Conservation (phyloP, 345 rosid species). For the Rubroshorea leprosula region DNA sequence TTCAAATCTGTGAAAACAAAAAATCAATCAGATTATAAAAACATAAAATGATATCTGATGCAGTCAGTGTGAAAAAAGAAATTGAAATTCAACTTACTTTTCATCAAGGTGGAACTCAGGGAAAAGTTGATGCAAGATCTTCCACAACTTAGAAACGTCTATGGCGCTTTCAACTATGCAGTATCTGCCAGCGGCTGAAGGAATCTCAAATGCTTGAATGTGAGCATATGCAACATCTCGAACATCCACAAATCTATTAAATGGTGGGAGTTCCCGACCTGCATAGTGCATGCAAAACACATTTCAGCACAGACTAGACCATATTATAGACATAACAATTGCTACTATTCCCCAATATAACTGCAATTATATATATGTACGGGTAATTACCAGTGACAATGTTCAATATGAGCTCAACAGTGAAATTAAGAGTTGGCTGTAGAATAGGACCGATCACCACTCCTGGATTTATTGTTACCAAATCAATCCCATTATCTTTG, state of each 20-base stretch:
- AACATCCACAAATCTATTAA: constrained; percentile 18
- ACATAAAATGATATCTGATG: background rate
- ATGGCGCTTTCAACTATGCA: constrained; percentile 24
- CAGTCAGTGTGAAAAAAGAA: background rate
- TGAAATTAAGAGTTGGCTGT: constrained; percentile 38
- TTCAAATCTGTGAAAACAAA: background rate
- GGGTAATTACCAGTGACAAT: constrained; percentile 37
- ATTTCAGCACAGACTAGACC: background rate
- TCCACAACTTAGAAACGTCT: constrained; percentile 4
- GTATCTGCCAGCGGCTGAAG: constrained; percentile 42
- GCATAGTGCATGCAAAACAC: background rate
- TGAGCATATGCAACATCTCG: constrained; percentile 55
- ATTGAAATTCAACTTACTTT: constrained; percentile 21
- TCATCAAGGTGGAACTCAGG: constrained; percentile 21
- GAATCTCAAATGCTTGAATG: constrained; percentile 42
- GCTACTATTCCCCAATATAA: no score
- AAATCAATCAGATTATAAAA: background rate
- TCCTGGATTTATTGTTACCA: constrained; percentile 40
- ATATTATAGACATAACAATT: no score
- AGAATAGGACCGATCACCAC: constrained; percentile 40
- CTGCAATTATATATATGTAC: no score
- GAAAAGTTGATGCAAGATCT: constrained; percentile 19
- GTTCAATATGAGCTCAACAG: constrained; percentile 22
- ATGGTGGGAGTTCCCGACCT: constrained; percentile 24
- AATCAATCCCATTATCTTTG: constrained; percentile 39